phyloP scores from a whole-genome alignment of 192 early-diverging fungal genomes.

The Coemansia sp. region DNA sequence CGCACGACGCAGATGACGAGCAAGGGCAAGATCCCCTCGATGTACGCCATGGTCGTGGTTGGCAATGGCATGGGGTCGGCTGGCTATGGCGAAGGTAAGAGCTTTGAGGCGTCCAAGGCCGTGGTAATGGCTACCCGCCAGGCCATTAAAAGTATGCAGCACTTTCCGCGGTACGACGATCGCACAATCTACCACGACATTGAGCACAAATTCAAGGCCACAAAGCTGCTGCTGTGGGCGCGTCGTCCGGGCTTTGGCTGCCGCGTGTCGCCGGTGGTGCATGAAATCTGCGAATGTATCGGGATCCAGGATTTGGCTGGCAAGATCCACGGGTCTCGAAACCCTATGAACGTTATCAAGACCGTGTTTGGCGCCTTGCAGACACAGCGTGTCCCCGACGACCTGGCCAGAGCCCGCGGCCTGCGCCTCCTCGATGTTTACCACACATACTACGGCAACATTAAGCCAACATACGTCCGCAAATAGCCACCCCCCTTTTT shows the following conservation, averaged over 20 bases:
- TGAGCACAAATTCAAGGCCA: slow-evolving; percentile 88
- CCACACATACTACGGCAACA: slow-evolving; percentile 82
- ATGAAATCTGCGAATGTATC: slow-evolving; percentile 92
- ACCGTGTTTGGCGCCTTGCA: slow-evolving; percentile 88
- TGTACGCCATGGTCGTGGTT: slow-evolving; percentile 93
- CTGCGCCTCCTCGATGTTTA: slow-evolving; percentile 90
- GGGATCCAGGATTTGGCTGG: slow-evolving; percentile 92
- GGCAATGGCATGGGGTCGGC: slow-evolving; percentile 91
- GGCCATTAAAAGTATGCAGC: slow-evolving; percentile 87
- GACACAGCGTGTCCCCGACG: slow-evolving; percentile 77
- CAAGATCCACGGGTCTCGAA: slow-evolving; percentile 91
- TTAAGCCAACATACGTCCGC: slow-evolving; percentile 21
- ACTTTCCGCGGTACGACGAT: slow-evolving; percentile 88
- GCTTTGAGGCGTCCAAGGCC: slow-evolving; percentile 75
- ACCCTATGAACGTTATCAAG: slow-evolving; percentile 99
- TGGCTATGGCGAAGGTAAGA: slow-evolving; percentile 93
- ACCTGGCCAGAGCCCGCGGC: slow-evolving; percentile 88
- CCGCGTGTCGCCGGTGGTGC: slow-evolving; percentile 90
- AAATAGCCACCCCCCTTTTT: background rate
- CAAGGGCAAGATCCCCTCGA: slow-evolving; percentile 78
- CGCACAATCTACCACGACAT: slow-evolving; percentile 91
- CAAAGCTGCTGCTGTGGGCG: slow-evolving; percentile 75
- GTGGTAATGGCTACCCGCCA: slow-evolving; percentile 85
- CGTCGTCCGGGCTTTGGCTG: slow-evolving; percentile 95
- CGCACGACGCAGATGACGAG: slow-evolving; percentile 79